phyloP scores from a whole-genome alignment of 257 asterid genomes.

The Nicotiana benthamiana region DNA sequence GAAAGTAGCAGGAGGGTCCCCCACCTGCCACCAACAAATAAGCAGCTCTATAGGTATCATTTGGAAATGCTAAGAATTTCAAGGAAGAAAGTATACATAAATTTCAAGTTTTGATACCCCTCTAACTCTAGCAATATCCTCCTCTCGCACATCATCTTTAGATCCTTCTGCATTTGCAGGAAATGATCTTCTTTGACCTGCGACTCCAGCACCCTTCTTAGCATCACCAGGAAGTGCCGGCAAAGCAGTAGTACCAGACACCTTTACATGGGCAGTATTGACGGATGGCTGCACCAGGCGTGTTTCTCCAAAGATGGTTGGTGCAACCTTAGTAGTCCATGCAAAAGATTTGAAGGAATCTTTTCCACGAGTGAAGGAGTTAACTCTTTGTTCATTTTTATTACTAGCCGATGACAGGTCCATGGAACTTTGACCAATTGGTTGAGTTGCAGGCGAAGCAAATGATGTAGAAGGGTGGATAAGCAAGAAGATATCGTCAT shows the following conservation, averaged over 20 bases:
- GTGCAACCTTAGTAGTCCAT: conserved; percentile 48
- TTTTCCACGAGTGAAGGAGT: conserved; percentile 30
- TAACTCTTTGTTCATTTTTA: conserved; percentile 32
- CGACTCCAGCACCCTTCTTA: conserved; percentile 29
- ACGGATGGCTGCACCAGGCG: conserved; percentile 19
- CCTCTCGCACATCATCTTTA: conserved; percentile 27
- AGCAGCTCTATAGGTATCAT: conserved; percentile 12
- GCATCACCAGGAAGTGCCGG: conserved; percentile 27
- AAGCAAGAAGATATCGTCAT: conserved; percentile 96
- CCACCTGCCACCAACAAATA: conserved; percentile 34
- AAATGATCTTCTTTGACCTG: conserved; percentile 29
- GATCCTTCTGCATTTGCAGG: conserved; percentile 28
- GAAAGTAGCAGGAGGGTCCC: conserved; percentile 29
- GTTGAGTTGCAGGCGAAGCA: conserved; percentile 47
- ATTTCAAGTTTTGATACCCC: neutral
- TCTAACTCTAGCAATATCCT: conserved; percentile 37
- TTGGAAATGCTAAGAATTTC: conserved; percentile 9
- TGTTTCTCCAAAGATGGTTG: conserved; percentile 27
- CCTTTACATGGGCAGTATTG: conserved; percentile 35
- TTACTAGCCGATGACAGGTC: conserved; percentile 28
- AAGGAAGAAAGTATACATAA: conserved; percentile 9
- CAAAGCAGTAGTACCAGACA: conserved; percentile 27
- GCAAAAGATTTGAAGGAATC: conserved; percentile 31
- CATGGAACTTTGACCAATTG: conserved; percentile 22
- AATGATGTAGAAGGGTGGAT: conserved; percentile 73